phyloP scores from a whole-genome alignment of 2,329 filamentous ascomycete genomes.

The Calonectria multiphialidica region DNA sequence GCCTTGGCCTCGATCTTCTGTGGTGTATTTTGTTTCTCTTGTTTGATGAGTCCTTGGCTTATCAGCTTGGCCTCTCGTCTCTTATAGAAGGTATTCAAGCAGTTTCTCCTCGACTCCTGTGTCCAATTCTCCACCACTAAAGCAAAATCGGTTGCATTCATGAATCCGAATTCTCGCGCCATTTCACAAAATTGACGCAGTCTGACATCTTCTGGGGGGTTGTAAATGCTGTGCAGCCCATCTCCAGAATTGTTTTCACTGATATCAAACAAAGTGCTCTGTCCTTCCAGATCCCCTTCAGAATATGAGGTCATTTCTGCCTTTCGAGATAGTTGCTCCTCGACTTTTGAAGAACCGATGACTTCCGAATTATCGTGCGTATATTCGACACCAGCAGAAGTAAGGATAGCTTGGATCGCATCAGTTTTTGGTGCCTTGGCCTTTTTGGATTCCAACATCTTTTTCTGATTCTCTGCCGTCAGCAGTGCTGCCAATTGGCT shows the following conservation, averaged over 20 bases:
- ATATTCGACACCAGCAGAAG: conserved; percentile 90
- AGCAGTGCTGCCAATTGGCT: conserved; percentile 75
- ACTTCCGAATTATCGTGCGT: conserved; percentile 98
- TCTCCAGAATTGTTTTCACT: conserved; percentile 52
- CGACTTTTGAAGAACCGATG: conserved; percentile 91
- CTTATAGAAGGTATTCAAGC: conserved; percentile 84
- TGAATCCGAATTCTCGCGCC: conserved; percentile 83
- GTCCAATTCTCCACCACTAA: conserved; percentile 92
- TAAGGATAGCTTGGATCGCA: conserved; percentile 88
- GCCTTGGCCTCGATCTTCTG: conserved; percentile 16
- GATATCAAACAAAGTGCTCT: conserved; percentile 70
- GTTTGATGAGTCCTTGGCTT: conserved; percentile 40
- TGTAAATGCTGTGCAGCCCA: conserved; percentile 63
- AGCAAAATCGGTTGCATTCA: conserved; percentile 85
- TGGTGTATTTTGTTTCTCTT: conserved; percentile 39
- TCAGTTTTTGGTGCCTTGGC: conserved; percentile 68
- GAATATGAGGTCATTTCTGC: conserved; percentile 72
- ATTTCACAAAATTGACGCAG: conserved; percentile 91
- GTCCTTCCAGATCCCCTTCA: conserved; percentile 58
- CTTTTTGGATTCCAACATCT: conserved; percentile 49
- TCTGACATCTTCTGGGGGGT: conserved; percentile 80
- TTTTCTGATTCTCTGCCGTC: conserved; percentile 60
- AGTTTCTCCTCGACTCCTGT: conserved; percentile 82
- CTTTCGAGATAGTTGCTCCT: conserved; percentile 82
- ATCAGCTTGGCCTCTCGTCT: conserved; percentile 68